phyloP scores from a whole-genome alignment of 306 rosid species.

The Carpinus viminea region DNA sequence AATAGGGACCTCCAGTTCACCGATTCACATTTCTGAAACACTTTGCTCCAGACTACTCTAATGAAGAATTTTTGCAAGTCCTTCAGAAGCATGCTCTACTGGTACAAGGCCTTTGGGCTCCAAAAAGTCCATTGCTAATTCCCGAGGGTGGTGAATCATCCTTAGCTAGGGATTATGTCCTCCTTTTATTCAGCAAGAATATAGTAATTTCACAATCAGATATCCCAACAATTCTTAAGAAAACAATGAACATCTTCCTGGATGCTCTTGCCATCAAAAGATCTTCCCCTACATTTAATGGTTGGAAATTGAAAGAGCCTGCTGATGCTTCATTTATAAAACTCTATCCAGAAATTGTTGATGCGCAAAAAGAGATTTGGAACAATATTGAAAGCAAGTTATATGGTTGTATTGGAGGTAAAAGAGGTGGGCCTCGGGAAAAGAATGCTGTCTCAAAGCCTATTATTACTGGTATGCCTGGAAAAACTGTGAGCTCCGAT shows the following conservation, averaged over 20 bases:
- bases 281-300: conserved; percentile 22
- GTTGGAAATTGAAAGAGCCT: conserved; percentile 43
- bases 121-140: conserved; percentile 53
- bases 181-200: conserved; percentile 53
- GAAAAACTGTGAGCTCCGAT: conserved; percentile 41
- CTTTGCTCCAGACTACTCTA: conserved; percentile 65
- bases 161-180: conserved; percentile 55
- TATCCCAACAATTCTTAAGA: conserved; percentile 31
- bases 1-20: conserved; percentile 64
- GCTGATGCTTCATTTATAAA: conserved; percentile 61
- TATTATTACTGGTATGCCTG: conserved; percentile 27
- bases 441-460: conserved; percentile 42
- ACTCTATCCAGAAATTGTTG: conserved; percentile 50
- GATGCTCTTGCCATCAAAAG: conserved; percentile 56
- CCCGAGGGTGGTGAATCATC: conserved; percentile 27
- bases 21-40: conserved; percentile 72
- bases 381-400: conserved; percentile 32
- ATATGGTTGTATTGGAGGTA: conserved; percentile 3
- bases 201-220: conserved; percentile 46
- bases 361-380: conserved; percentile 52
- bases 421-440: conserved; percentile 33
- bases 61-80: conserved; percentile 52
- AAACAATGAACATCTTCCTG: conserved; percentile 37
- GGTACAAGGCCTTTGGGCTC: conserved; percentile 80
- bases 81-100: conserved; percentile 63